phyloP scores from a whole-genome alignment of 1,139 yeast species.

The Yamadazyma oceani region DNA sequence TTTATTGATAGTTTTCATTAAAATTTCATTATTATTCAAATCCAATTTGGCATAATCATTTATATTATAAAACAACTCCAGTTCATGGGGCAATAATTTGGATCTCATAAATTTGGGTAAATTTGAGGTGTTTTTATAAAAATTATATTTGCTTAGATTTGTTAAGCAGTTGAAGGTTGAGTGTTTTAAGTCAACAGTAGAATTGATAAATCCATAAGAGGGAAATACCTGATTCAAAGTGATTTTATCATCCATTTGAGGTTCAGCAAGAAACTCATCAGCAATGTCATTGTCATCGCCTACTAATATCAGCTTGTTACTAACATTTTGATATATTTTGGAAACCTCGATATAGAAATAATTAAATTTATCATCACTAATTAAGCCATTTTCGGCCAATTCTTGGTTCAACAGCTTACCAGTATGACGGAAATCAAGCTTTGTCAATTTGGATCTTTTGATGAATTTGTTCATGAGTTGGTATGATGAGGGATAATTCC shows the following conservation, averaged over 20 bases:
- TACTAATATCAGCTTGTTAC: slow-evolving; percentile 20
- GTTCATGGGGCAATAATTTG: slow-evolving; percentile 31
- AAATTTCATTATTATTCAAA: slow-evolving; percentile 16
- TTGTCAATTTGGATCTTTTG: slow-evolving; percentile 22
- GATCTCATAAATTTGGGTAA: slow-evolving; percentile 16
- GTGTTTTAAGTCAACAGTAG: slow-evolving; percentile 31
- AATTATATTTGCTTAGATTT: slow-evolving; percentile 36
- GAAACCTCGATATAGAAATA: slow-evolving; percentile 32
- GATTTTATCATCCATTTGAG: slow-evolving; percentile 21
- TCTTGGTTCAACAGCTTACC: slow-evolving; percentile 21
- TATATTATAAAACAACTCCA: slow-evolving; percentile 30
- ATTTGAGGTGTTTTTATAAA: slow-evolving; percentile 26
- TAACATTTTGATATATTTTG: slow-evolving; percentile 20
- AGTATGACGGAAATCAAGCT: slow-evolving; percentile 23
- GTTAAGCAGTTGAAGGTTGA: slow-evolving; percentile 39
- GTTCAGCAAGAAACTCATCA: slow-evolving; percentile 5
- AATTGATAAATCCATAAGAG: slow-evolving; percentile 36
- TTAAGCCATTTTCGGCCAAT: slow-evolving; percentile 22
- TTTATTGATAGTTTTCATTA: slow-evolving; percentile 10
- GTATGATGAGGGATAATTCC: slow-evolving; percentile 47
- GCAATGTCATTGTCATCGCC: slow-evolving; percentile 5
- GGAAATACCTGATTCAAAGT: slow-evolving; percentile 45
- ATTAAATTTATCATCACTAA: slow-evolving; percentile 21
- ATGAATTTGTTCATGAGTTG: slow-evolving; percentile 34
- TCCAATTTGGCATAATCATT: slow-evolving; percentile 30